Percentiles rank a stretch among this genome's conserved stretches.
Conservation (phyloP, 768 basidiomycete species). For the Rhizopogon roseolus region DNA sequence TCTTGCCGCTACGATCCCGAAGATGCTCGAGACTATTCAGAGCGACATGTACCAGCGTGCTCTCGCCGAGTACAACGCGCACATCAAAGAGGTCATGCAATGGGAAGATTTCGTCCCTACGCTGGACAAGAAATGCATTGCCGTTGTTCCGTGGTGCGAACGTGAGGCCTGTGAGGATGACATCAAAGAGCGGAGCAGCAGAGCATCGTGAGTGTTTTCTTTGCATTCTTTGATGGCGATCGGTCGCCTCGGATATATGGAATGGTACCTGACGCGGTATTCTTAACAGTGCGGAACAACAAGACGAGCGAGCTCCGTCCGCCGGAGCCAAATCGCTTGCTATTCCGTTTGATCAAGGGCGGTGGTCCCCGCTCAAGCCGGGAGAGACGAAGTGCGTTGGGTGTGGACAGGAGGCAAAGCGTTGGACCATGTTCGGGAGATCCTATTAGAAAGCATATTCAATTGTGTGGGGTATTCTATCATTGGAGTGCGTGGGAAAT, state of each 20-base stretch:
- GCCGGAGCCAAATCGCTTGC: slow-evolving; percentile 96
- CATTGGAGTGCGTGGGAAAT: not conserved
- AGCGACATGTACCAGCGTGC: slow-evolving; percentile 82
- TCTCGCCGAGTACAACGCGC: slow-evolving; percentile 63
- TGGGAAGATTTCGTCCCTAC: slow-evolving; percentile 95
- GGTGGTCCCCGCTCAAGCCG: slow-evolving; percentile 73
- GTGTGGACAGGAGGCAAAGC: slow-evolving; percentile 84
- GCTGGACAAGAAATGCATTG: slow-evolving; percentile 82
- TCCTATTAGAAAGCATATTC: slow-evolving; percentile 50
- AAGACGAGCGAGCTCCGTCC: slow-evolving; percentile 93
- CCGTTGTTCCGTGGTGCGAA: slow-evolving; percentile 96
- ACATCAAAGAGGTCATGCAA: slow-evolving; percentile 66
- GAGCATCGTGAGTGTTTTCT: slow-evolving; percentile 48
- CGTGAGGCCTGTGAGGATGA: slow-evolving; percentile 90
- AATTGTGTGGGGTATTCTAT: not conserved
- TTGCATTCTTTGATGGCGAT: not conserved
- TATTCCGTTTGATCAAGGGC: slow-evolving; percentile 91
- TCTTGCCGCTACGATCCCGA: slow-evolving; percentile 45
- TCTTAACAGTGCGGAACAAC: slow-evolving; percentile 64
- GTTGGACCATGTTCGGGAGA: slow-evolving; percentile 96
- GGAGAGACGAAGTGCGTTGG: slow-evolving; percentile 88
- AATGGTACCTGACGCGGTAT: slow-evolving; percentile 4
- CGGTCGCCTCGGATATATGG: not conserved
- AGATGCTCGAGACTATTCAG: slow-evolving; percentile 83
- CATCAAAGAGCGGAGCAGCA: slow-evolving; percentile 91